Conservation (phyloP, 2,329 filamentous ascomycete genomes). For the Venturiaceae sp. region DNA sequence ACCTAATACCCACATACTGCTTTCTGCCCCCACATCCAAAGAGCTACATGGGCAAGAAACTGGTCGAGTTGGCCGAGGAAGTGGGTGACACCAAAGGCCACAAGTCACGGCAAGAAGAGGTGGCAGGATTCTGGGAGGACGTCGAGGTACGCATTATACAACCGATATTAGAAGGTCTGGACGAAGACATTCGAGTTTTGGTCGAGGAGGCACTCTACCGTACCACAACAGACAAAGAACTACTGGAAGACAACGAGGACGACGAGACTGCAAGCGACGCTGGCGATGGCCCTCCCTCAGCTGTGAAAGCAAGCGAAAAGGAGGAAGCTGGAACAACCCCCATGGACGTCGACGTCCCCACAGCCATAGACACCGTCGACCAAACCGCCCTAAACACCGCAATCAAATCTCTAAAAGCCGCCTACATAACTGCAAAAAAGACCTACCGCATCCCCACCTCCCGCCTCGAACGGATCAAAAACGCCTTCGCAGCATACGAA, state of each 20-base stretch:
- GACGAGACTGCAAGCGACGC: slow-evolving; percentile 26
- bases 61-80: slow-evolving; percentile 69
- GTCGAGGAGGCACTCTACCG: slow-evolving; percentile 51
- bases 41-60: slow-evolving; percentile 72
- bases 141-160: slow-evolving; percentile 74
- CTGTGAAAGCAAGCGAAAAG: slow-evolving; percentile 1
- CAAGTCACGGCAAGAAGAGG: slow-evolving; percentile 61
- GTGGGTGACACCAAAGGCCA: slow-evolving; percentile 62
- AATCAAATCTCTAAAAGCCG: slow-evolving; percentile 56
- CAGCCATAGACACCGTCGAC: neutral
- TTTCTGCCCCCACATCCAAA: slow-evolving; percentile 87
- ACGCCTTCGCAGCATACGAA: slow-evolving; percentile 62
- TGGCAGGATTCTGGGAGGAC: slow-evolving; percentile 70
- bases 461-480: slow-evolving; percentile 67
- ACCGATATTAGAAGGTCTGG: slow-evolving; percentile 50
- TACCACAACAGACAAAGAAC: slow-evolving; percentile 12
- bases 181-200: slow-evolving; percentile 52
- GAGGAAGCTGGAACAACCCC: neutral
- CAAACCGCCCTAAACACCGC: slow-evolving; percentile 18
- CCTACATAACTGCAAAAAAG: slow-evolving; percentile 74
- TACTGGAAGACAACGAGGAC: slow-evolving; percentile 24
- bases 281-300: slow-evolving; percentile 14
- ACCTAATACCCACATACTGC: slow-evolving; percentile 86
- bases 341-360: neutral
- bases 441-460: slow-evolving; percentile 68